phyloP scores from a whole-genome alignment of 1,284 basidiomycete genomes.

The Entoloma clypeatum region DNA sequence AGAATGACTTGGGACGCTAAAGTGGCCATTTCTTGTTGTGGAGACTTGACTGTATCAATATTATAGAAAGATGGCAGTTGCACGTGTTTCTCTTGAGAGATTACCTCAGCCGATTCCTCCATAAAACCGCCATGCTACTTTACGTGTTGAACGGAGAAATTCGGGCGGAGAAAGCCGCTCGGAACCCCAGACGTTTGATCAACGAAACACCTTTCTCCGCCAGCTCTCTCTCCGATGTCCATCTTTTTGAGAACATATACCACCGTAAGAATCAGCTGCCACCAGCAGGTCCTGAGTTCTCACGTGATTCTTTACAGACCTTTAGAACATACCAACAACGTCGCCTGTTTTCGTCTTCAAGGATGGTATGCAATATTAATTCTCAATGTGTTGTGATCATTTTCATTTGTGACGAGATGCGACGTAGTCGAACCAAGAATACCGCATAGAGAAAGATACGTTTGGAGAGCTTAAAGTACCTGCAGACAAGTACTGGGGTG shows the following conservation, averaged over 20 bases:
- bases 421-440: conserved; percentile 42
- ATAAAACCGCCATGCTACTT: neutral
- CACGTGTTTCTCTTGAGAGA: conserved; percentile 25
- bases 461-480: conserved; percentile 94
- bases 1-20: conserved; percentile 76
- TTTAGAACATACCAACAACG: conserved; percentile 13
- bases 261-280: conserved; percentile 25
- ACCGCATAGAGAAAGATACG: conserved; percentile 77
- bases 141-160: conserved; percentile 21
- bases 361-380: conserved; percentile 40
- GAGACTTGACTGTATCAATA: conserved; percentile 3
- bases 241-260: conserved; percentile 19
- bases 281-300: conserved; percentile 9
- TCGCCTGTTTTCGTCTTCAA: conserved; percentile 32
- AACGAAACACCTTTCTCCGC: conserved; percentile 1
- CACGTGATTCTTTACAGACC: conserved; percentile 28
- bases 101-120: too few species aligned
- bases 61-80: conserved; percentile 1
- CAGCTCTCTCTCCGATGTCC: neutral
- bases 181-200: conserved; percentile 9
- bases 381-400: neutral
- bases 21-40: conserved; percentile 58
- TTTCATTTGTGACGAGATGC: neutral
- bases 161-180: conserved; percentile 31
- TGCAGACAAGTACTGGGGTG: conserved; percentile 96